phyloP scores from a whole-genome alignment of 2,329 filamentous ascomycete genomes.

The Diaporthe destruens region DNA sequence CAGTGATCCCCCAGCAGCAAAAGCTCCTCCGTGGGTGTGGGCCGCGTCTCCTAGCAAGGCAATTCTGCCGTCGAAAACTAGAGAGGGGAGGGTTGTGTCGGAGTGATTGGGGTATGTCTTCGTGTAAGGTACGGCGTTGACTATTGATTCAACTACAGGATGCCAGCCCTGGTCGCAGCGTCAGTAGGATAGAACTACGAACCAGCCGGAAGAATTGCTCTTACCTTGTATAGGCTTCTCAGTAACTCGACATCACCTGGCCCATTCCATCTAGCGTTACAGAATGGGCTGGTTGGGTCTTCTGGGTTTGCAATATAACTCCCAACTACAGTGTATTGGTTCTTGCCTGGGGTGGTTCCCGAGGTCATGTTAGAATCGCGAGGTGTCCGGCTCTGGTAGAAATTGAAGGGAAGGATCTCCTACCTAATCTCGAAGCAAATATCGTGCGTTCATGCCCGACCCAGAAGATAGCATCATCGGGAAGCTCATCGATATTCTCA shows the following conservation, averaged over 20 bases:
- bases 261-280: constrained; percentile 47
- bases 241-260: constrained; percentile 47
- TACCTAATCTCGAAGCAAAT: constrained; percentile 27
- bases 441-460: constrained; percentile 31
- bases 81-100: constrained; percentile 47
- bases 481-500: constrained; percentile 48
- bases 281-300: constrained; percentile 43
- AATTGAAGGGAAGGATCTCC: not conserved
- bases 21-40: constrained; percentile 54
- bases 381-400: too few relatives aligned
- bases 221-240: constrained; percentile 47
- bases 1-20: constrained; percentile 54
- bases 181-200: not conserved
- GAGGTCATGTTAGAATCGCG: not conserved
- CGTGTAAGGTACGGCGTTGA: constrained; percentile 50
- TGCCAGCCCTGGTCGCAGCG: constrained; percentile 50
- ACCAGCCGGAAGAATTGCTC: not conserved
- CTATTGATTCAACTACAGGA: constrained; percentile 50
- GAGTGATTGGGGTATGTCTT: constrained; percentile 52
- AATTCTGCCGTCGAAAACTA: constrained; percentile 48
- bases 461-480: constrained; percentile 53
- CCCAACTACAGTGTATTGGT: constrained; percentile 51
- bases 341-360: constrained; percentile 42
- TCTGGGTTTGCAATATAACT: constrained; percentile 45
- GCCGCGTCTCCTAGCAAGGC: constrained; percentile 54